phyloP scores from a whole-genome alignment of 371 early-diverging fungal genomes.

The Syncephalis fuscata region DNA sequence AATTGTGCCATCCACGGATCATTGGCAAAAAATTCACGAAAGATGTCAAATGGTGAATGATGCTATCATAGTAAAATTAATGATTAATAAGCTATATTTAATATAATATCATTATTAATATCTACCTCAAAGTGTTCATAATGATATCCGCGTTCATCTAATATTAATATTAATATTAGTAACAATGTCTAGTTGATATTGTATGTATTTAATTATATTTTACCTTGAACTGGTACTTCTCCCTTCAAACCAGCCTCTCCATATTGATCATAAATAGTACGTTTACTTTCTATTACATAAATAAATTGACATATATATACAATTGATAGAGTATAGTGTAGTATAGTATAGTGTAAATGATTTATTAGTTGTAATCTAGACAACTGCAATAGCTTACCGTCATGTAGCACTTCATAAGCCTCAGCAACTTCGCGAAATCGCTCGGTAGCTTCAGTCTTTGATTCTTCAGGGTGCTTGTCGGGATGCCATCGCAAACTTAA shows the following conservation, averaged over 20 bases:
- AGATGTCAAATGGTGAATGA: too few relatives aligned
- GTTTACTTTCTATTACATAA: background rate
- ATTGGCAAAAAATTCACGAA: too few relatives aligned
- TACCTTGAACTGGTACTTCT: too few relatives aligned
- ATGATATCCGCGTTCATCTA: too few relatives aligned
- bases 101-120: too few relatives aligned
- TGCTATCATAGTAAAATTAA: too few relatives aligned
- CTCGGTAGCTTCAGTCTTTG: conserved; percentile 22
- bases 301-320: background rate
- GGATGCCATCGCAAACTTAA: conserved; percentile 31
- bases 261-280: conserved; percentile 14
- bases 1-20: too few relatives aligned
- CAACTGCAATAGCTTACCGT: conserved; percentile 16
- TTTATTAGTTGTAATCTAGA: background rate
- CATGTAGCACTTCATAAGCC: conserved; percentile 33
- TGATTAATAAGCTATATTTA: too few relatives aligned
- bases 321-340: background rate
- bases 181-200: too few relatives aligned
- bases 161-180: too few relatives aligned
- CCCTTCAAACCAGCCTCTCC: conserved; percentile 1
- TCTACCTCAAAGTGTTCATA: too few relatives aligned
- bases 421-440: conserved; percentile 12
- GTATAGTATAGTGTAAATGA: background rate
- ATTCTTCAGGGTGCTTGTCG: conserved; percentile 23
- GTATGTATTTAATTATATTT: too few relatives aligned